Evolutionary conservation across 768 basidiomycete genomes (phyloP), one percentile per base, ranked within the genome.

Genomic region (Hericium coralloides): DNA sequence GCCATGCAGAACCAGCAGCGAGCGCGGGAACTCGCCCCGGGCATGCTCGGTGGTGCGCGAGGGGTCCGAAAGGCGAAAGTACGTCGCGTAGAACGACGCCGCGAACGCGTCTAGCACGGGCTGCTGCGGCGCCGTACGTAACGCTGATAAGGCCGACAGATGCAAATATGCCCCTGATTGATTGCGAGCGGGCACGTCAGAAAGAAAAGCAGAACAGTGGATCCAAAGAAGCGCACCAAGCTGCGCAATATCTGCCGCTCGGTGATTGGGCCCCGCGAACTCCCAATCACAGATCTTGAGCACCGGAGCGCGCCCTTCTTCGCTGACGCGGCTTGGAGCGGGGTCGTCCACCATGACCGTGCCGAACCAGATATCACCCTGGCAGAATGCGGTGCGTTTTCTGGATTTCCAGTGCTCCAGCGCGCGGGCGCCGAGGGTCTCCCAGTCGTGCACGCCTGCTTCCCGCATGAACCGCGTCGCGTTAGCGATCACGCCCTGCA

Each of bases 301-400:
- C 45, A 15, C 49, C 15, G 20, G 22, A 14, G 48, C 12, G 56
- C 6, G 22, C 43, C 49, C 36, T 23, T 20, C 31, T 26, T 55
- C 14, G 2, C 6, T 18, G 31, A 31, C 17, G 5, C 6, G 20
- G 9, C 12, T 45, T 20, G 17, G 3, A 17, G 49, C 23, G 23
- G 22, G 2, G 12, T 18, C 18, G 20, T 50, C 39, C 17, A 58
- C 41, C 38, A 20, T 37, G 37, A 54, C 12, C 5, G 60, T 63
- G 12, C 61, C 57, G 43, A 55, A 63, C 59, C 61, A 60, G 4
- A 60, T 43, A 55, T 63, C 59, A 8, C 61, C 61, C 47, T 60
- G 59, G n/a, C 56, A 38, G 41, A 63, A 63, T 36, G 48, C 57
- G 22, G 39, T 58, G 53, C 55, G 58, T 25, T 60, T 20, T 41